Conservation (phyloP, 2,329 filamentous ascomycete species). For the Cercospora janseana region DNA sequence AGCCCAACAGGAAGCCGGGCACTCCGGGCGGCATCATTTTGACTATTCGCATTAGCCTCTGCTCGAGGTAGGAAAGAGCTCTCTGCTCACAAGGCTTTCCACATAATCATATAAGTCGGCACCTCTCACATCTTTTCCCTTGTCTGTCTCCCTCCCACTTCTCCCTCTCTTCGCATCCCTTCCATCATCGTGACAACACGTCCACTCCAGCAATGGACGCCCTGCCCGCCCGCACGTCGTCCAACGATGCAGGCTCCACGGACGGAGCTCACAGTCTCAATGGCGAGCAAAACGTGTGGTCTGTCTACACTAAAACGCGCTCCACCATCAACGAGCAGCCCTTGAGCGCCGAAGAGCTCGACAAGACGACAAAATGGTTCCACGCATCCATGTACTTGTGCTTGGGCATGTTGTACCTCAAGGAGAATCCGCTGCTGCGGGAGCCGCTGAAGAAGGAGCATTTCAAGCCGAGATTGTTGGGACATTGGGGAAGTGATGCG, state of each 20-base stretch:
- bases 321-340: slow-evolving; percentile 47
- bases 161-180: neutral
- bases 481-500: slow-evolving; percentile 78
- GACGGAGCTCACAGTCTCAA: slow-evolving; percentile 15
- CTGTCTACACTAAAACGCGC: slow-evolving; percentile 33
- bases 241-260: neutral
- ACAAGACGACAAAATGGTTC: slow-evolving; percentile 70
- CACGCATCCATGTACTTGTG: slow-evolving; percentile 72
- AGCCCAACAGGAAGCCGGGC: neutral
- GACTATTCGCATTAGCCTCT: no score
- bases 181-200: neutral
- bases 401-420: slow-evolving; percentile 77
- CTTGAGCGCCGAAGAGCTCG: slow-evolving; percentile 63
- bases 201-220: slow-evolving; percentile 3
- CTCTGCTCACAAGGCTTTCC: neutral
- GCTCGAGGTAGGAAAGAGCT: no score
- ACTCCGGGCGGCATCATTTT: neutral
- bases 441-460: slow-evolving; percentile 68
- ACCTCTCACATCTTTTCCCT: neutral
- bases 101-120: no score
- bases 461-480: slow-evolving; percentile 70
- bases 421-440: slow-evolving; percentile 68
- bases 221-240: slow-evolving; percentile 3
- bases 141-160: neutral
- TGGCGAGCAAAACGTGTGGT: slow-evolving; percentile 33